These are phyloP conservation scores for Chlorophyllum brunneum DNA, from an alignment of 768 basidiomycete genomes.

Conservation along the genomic window DNA sequence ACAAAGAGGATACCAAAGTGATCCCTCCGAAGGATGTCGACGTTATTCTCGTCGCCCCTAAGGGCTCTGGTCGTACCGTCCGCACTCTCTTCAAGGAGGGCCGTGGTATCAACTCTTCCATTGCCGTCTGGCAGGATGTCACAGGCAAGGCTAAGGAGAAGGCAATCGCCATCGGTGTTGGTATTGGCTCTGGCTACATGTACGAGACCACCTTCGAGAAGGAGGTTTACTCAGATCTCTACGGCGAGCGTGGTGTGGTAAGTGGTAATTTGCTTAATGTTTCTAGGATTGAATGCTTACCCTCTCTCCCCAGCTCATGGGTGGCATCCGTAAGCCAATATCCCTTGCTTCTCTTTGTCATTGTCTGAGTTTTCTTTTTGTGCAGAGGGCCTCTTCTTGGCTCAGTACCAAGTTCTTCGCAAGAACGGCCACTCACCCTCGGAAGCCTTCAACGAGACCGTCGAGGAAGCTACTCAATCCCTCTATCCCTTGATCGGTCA, in stretches of 20 bases:
- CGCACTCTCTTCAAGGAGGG: slow-evolving; percentile 99
- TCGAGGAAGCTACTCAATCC: slow-evolving; percentile 99
- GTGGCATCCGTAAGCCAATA: slow-evolving; percentile 78
- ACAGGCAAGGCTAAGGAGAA: slow-evolving; percentile 98
- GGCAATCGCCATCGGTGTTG: slow-evolving; percentile 92
- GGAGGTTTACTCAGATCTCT: slow-evolving; percentile 99
- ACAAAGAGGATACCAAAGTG: slow-evolving; percentile 95
- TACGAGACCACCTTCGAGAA: slow-evolving; percentile 99
- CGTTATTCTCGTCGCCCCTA: slow-evolving; percentile 98
- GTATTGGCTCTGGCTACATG: slow-evolving; percentile 93
- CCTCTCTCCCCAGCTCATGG: slow-evolving; percentile 70
- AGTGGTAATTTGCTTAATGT: slow-evolving; percentile 30
- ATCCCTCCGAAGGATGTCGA: slow-evolving; percentile 91
- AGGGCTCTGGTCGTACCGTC: slow-evolving; percentile 98
- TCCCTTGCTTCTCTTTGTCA: not conserved
- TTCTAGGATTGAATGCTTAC: slow-evolving; percentile 6
- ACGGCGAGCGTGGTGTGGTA: slow-evolving; percentile 99
- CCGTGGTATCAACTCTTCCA: slow-evolving; percentile 92
- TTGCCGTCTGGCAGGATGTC: slow-evolving; percentile 97
- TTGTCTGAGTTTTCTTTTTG: slow-evolving; percentile 1
- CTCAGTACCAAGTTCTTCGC: slow-evolving; percentile 97
- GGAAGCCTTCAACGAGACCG: slow-evolving; percentile 99
- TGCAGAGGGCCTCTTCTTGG: slow-evolving; percentile 94
- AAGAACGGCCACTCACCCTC: slow-evolving; percentile 96
- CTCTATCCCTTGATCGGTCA: slow-evolving; percentile 95